Conservation (phyloP, 1,284 basidiomycete species). For the Pterulicium gracile region DNA sequence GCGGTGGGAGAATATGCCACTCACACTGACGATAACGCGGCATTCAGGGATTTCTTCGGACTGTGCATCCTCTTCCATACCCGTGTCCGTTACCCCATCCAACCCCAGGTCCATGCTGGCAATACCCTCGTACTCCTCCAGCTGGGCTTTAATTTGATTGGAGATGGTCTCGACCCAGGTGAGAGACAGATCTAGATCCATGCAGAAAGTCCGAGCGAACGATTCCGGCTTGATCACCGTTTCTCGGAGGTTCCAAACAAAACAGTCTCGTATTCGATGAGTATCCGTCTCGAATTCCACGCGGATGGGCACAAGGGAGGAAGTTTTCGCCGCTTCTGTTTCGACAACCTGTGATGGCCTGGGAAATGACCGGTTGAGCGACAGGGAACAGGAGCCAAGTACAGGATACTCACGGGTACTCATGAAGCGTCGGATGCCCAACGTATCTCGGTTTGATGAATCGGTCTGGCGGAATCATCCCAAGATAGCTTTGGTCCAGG, state of each 20-base stretch:
- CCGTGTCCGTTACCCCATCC: conserved; percentile 45
- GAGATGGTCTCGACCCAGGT: conserved; percentile 73
- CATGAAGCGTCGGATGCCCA: conserved; percentile 50
- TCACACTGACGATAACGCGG: conserved; percentile 80
- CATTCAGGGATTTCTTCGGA: conserved; percentile 71
- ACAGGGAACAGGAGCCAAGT: background rate
- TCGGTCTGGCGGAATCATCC: conserved; percentile 72
- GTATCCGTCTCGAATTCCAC: conserved; percentile 92
- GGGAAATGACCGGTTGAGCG: conserved; percentile 6
- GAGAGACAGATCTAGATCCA: conserved; percentile 74
- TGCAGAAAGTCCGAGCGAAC: conserved; percentile 82
- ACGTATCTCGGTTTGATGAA: conserved; percentile 60
- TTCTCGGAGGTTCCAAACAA: conserved; percentile 94
- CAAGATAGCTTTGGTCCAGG: conserved; percentile 82
- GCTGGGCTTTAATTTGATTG: conserved; percentile 80
- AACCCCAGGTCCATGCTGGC: conserved; percentile 67
- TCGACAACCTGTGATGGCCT: conserved; percentile 63
- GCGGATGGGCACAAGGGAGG: conserved; percentile 81
- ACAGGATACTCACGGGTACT: conserved; percentile 47
- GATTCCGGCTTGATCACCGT: conserved; percentile 69
- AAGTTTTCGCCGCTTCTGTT: conserved; percentile 49
- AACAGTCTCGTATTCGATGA: conserved; percentile 87
- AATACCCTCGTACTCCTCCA: conserved; percentile 80
- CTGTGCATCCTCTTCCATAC: conserved; percentile 24
- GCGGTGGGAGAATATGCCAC: conserved; percentile 21